phyloP scores from a whole-genome alignment of 768 basidiomycete genomes.

The Myochromella boudieri region DNA sequence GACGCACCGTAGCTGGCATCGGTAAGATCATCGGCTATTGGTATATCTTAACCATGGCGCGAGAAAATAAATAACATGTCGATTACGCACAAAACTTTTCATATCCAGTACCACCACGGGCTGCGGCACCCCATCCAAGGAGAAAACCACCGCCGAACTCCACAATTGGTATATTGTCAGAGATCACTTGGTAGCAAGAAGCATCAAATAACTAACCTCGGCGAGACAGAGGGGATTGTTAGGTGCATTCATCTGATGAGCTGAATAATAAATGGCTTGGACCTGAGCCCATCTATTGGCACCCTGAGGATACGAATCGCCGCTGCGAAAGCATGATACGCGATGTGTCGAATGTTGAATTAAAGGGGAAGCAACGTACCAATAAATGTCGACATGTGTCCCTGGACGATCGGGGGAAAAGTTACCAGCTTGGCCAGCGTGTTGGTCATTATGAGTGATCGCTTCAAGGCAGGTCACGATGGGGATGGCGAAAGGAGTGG shows the following conservation, averaged over 20 bases:
- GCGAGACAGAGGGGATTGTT: constrained; percentile 51
- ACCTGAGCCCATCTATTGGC: constrained; percentile 48
- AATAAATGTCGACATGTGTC: constrained; percentile 48
- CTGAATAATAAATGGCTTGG: constrained; percentile 46
- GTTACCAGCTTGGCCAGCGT: constrained; percentile 45
- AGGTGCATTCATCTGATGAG: constrained; percentile 40
- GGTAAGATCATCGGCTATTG: constrained; percentile 37
- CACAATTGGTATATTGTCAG: background rate
- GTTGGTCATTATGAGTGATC: constrained; percentile 50
- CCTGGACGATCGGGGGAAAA: constrained; percentile 49
- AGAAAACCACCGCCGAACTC: constrained; percentile 53
- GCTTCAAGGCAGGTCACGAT: constrained; percentile 26
- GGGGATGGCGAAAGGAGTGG: background rate
- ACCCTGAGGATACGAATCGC: constrained; percentile 54
- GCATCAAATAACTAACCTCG: constrained; percentile 32
- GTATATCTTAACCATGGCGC: background rate
- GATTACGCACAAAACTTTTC: constrained; percentile 44
- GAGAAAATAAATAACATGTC: no score
- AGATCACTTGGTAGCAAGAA: background rate
- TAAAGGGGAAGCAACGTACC: constrained; percentile 26
- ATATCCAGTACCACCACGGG: constrained; percentile 48
- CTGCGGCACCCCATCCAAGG: constrained; percentile 40
- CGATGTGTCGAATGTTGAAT: background rate
- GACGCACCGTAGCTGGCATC: constrained; percentile 40
- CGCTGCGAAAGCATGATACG: constrained; percentile 26